Evolutionary conservation across 768 basidiomycete genomes (phyloP).

Genomic region (Trametopsis cervina): DNA sequence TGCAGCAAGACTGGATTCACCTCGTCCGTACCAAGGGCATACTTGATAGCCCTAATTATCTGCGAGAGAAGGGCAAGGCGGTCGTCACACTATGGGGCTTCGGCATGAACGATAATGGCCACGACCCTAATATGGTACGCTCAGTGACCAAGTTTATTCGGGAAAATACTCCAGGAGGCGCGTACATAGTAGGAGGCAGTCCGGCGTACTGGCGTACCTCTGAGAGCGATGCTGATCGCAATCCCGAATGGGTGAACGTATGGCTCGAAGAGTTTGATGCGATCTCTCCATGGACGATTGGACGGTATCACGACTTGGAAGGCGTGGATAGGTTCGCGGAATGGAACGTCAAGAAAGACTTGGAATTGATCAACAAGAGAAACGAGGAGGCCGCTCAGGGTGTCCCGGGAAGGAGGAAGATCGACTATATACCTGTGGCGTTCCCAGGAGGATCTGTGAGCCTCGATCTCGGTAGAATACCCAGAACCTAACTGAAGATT

Average conservation of each 20-base stretch:
- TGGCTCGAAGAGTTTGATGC: constrained; percentile 79
- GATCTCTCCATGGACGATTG: constrained; percentile 80
- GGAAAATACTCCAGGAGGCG: constrained; percentile 60
- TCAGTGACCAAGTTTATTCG: constrained; percentile 52
- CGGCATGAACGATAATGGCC: constrained; percentile 55
- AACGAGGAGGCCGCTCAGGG: constrained; percentile 30
- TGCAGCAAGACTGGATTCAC: constrained; percentile 71
- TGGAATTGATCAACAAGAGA: constrained; percentile 47
- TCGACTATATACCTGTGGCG: constrained; percentile 82
- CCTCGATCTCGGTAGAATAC: no score
- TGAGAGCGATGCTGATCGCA: constrained; percentile 59
- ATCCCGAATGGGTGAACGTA: constrained; percentile 57
- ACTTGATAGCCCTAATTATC: constrained; percentile 66
- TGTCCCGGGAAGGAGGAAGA: constrained; percentile 31
- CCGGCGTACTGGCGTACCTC: constrained; percentile 75
- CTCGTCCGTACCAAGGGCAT: constrained; percentile 54
- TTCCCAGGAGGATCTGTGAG: constrained; percentile 78
- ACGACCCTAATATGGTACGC: constrained; percentile 54
- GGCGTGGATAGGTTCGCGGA: constrained; percentile 60
- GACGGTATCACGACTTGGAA: constrained; percentile 52
- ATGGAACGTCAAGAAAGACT: constrained; percentile 56
- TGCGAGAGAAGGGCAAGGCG: constrained; percentile 60
- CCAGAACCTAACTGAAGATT: not conserved
- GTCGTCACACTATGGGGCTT: constrained; percentile 79
- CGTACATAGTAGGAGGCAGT: constrained; percentile 64